Conservation (phyloP, 768 basidiomycete genomes). For the Rhodocollybia butyracea region DNA sequence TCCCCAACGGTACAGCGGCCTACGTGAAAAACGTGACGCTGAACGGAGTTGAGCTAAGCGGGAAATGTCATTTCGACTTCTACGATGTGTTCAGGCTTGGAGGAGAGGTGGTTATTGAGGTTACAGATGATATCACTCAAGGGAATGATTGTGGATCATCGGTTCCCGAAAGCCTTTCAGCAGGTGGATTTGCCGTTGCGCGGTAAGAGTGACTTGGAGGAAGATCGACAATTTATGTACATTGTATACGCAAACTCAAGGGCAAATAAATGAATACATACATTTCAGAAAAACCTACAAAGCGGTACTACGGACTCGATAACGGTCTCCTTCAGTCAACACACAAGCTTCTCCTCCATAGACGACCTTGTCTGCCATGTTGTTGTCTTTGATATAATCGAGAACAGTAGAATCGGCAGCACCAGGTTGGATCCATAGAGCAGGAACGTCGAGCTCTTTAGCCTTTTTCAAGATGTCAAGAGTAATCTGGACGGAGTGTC, state of each 20-base stretch:
- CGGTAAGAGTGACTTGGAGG: constrained; percentile 24
- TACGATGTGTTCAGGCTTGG: constrained; percentile 65
- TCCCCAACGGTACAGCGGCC: constrained; percentile 53
- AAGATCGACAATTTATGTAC: neutral
- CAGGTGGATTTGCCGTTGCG: constrained; percentile 53
- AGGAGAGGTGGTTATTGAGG: constrained; percentile 59
- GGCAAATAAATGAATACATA: too few species aligned
- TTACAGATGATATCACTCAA: constrained; percentile 52
- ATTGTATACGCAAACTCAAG: neutral
- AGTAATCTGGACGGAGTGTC: constrained; percentile 50
- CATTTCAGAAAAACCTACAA: too few species aligned
- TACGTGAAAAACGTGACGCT: constrained; percentile 63
- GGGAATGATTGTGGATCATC: constrained; percentile 51
- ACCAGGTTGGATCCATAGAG: constrained; percentile 89
- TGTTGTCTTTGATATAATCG: constrained; percentile 63
- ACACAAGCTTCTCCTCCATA: constrained; percentile 79
- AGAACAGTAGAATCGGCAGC: constrained; percentile 68
- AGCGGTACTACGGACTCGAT: constrained; percentile 37
- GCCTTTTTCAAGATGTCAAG: constrained; percentile 63
- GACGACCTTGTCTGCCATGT: constrained; percentile 64
- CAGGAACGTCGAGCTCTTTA: constrained; percentile 65
- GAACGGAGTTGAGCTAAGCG: constrained; percentile 45
- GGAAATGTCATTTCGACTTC: constrained; percentile 67
- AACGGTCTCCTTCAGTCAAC: constrained; percentile 68
- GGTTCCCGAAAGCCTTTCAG: constrained; percentile 61